Conservation (phyloP, 306 rosid genomes). For the Myrica gale region DNA sequence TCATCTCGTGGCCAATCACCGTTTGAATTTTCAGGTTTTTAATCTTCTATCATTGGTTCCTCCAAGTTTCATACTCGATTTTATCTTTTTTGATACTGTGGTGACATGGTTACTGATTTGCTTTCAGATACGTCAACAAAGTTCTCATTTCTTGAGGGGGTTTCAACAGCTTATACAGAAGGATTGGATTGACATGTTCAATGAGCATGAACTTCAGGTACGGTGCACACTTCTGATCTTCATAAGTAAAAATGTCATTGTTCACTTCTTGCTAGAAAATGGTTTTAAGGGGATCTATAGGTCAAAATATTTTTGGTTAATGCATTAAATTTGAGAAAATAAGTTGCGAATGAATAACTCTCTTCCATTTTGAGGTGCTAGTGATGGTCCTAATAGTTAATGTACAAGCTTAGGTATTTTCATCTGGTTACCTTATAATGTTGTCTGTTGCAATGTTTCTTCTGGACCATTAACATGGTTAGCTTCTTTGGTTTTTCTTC, state of each 20-base stretch:
- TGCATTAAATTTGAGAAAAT: neutral
- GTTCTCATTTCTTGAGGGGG: constrained; percentile 95
- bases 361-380: too few species aligned
- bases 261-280: constrained; percentile 13
- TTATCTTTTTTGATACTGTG: neutral
- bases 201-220: constrained; percentile 99
- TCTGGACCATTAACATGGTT: constrained; percentile 11
- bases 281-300: constrained; percentile 3
- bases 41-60: constrained; percentile 21
- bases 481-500: neutral
- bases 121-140: constrained; percentile 92
- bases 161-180: constrained; percentile 95
- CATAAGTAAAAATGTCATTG: neutral
- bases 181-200: constrained; percentile 97
- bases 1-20: constrained; percentile 97
- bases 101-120: constrained; percentile 7
- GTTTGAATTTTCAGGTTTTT: constrained; percentile 89
- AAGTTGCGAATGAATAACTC: too few species aligned
- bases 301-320: neutral
- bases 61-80: neutral
- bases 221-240: constrained; percentile 19
- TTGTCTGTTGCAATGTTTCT: neutral
- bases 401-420: neutral
- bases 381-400: neutral
- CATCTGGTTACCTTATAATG: neutral